Conservation (phyloP, 495 filamentous ascomycete genomes). For the Tetracladium setigerum region DNA sequence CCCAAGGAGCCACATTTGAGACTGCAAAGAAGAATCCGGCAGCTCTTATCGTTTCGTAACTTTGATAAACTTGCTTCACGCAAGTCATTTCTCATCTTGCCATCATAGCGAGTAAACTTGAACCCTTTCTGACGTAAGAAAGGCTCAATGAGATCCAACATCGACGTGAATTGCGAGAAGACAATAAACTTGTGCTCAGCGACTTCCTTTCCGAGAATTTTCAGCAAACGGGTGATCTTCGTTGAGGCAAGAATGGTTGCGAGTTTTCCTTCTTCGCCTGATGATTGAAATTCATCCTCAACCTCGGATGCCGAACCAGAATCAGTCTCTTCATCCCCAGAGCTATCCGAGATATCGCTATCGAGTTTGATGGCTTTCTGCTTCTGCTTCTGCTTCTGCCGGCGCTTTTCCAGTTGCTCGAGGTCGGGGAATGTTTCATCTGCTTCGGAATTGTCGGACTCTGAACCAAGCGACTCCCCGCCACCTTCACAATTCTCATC, state of each 20-base stretch:
- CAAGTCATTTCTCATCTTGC: conserved; percentile 87
- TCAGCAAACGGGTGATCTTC: conserved; percentile 80
- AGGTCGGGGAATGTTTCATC: conserved; percentile 33
- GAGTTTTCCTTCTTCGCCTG: conserved; percentile 29
- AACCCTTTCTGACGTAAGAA: conserved; percentile 70
- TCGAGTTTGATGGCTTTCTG: conserved; percentile 5
- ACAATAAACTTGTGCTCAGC: conserved; percentile 87
- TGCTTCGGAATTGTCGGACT: conserved; percentile 42
- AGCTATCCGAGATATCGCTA: background rate
- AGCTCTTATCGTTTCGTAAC: conserved; percentile 62
- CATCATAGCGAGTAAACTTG: conserved; percentile 84
- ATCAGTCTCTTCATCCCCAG: conserved; percentile 23
- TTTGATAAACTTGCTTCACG: conserved; percentile 72
- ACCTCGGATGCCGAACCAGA: conserved; percentile 32
- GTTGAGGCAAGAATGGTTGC: conserved; percentile 57
- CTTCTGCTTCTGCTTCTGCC: conserved; percentile 1
- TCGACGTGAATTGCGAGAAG: conserved; percentile 92
- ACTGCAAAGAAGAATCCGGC: conserved; percentile 80
- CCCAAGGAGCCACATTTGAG: conserved; percentile 89
- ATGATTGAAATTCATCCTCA: conserved; percentile 31
- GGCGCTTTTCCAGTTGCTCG: conserved; percentile 9
- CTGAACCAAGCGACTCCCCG: conserved; percentile 66
- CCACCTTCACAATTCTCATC: conserved; percentile 84
- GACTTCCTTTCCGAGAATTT: conserved; percentile 72
- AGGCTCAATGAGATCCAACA: conserved; percentile 91